Base-by-base conservation (phyloP, 2,329 filamentous ascomycete species). In the Podosphaera leucotricha region DNA sequence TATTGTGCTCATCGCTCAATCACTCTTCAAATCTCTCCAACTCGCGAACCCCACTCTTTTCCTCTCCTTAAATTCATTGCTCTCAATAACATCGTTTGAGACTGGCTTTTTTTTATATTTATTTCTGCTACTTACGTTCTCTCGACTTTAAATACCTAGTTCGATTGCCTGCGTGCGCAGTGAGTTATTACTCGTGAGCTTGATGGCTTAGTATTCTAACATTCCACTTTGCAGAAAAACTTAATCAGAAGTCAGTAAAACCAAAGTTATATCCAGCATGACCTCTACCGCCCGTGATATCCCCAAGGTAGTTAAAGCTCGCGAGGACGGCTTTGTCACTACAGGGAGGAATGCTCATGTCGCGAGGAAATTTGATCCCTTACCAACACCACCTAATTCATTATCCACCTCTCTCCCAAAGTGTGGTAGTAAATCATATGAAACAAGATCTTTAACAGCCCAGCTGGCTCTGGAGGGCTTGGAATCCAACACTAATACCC, bases 321-420 rank as follows among this genome's bases (percentile, higher is more conserved):
- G 72, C 18, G n/a, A 18, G 76, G 73, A 78, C 72, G 72, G 71
- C 72, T 78, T 78, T 61, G 65, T 72, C 77, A 73, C 64, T 75
- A 72, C 72, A 68, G 71, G 71, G 62, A 67, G 68, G 66, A 71
- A 69, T 55, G 69, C 73, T 61, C 64, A 70, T 68, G 48, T 46
- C 20, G 48, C 49, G 40, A 19, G 8, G 8, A 71, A 71, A 65
- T 66, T 63, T 63, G 67, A 70, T 54, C 67, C 73, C 60, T 75
- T 93, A 57, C 84, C 81, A 50, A 94, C 87, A 60, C 87, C 87
- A 58, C 87, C 87, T 48, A 92, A 87, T 67, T 94, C 86, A 62
- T 85, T 94, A 60, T 94, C 86, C 49, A 87, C 87, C 41, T 78
- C 75, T 53, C 70, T 94, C 52, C 77, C 80, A 54, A 82, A 86